Evolutionary conservation across 2,329 filamentous ascomycete species (phyloP), one percentile per base, ranked within the genome.

Genomic region (Colletotrichum gloeosporioides): DNA sequence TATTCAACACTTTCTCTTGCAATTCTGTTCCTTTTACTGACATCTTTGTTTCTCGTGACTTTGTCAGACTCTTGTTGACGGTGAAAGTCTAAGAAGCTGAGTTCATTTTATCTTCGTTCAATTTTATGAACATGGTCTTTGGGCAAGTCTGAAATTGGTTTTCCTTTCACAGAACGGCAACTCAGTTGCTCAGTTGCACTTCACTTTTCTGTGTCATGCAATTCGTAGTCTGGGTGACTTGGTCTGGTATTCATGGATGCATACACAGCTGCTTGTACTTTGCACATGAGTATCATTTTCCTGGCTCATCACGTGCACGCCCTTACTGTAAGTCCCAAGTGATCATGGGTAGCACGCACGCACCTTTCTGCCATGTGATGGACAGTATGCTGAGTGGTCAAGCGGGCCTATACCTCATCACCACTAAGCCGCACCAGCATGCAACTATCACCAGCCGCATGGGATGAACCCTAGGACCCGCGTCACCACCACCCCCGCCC

Each of bases 51-150:
- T 49, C 44, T 1, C n/a, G 39, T 49, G 9, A 2, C 9, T 49
- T 49, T n/a, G 44, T 13, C 10, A 22, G 10, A 22, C 2, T 13
- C 10, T 49, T n/a, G 9, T 22, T 49, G 44, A 3, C n/a, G 12
- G 44, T 12, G 44, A 6, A 49, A 49, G 18, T 13, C 44, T 13
- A 22, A 22, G 4, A 7, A 3, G 44, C 44, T 10, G 10, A 13
- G 1, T 49, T 2, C 4, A 49, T 22, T 0, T 12, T 4, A 6
- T 3, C 3, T 12, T 10, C 13, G 4, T 22, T 53, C 10, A 13
- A 22, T 53, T 53, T 22, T 22, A 22, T 22, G 22, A 2, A 22
- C 22, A 22, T 22, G 22, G 22, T 22, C 22, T 22, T 22, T 22
- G 22, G 22, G 22, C 22, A 22, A 22, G 22, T 22, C 22, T 22